These are phyloP conservation scores for Diospyros kaki DNA, from an alignment of 148 eudicot species.

Conservation along the genomic window DNA sequence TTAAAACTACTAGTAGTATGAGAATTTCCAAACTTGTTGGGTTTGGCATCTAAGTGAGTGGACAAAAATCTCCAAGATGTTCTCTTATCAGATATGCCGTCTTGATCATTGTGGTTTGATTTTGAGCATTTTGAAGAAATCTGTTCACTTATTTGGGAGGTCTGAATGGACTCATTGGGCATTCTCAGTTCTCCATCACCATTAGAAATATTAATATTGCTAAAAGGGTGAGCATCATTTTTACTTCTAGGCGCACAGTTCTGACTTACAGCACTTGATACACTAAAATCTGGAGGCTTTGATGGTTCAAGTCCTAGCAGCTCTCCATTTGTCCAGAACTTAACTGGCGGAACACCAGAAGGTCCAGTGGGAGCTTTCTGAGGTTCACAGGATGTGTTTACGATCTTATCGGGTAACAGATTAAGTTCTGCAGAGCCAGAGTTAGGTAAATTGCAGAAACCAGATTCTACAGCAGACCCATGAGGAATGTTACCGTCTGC, in stretches of 20 bases:
- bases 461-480: conserved; percentile 24
- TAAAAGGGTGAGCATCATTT: conserved; percentile 10
- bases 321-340: conserved; percentile 84
- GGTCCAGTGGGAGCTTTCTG: conserved; percentile 30
- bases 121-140: conserved; percentile 20
- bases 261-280: conserved; percentile 21
- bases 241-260: conserved; percentile 17
- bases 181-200: conserved; percentile 21
- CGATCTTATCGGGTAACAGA: conserved; percentile 15
- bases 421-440: conserved; percentile 19
- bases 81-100: conserved; percentile 23
- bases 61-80: conserved; percentile 31
- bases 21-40: conserved; percentile 18
- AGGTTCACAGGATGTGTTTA: conserved; percentile 19
- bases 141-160: conserved; percentile 15
- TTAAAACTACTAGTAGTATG: conserved; percentile 18
- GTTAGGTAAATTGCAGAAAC: conserved; percentile 22
- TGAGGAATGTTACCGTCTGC: conserved; percentile 13
- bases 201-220: conserved; percentile 11
- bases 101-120: conserved; percentile 19
- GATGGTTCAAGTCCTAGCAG: conserved; percentile 87
- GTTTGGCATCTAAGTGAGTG: conserved; percentile 30
- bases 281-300: conserved; percentile 72
- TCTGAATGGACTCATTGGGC: conserved; percentile 24
- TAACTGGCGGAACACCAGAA: conserved; percentile 34